A percentile compares a stretch with the other conserved stretches of the same genome.
Conservation (phyloP, 768 basidiomycete genomes). For the Lyophyllum shimeji region DNA sequence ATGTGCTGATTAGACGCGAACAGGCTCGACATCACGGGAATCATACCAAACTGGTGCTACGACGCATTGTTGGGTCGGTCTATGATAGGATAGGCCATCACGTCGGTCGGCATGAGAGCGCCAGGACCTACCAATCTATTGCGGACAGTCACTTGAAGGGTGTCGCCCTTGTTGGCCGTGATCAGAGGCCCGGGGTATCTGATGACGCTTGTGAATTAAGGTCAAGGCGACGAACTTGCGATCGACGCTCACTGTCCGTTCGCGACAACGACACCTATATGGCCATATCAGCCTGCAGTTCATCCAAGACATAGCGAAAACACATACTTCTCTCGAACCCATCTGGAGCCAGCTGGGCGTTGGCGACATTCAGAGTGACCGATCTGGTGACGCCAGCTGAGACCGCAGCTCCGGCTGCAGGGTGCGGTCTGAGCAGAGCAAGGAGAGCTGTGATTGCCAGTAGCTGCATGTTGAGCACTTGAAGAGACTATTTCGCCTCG, state of each 20-base stretch:
- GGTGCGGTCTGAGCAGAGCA: constrained; percentile 10
- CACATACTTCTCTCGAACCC: constrained; percentile 21
- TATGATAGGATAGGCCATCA: background rate
- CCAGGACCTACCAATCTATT: constrained; percentile 12
- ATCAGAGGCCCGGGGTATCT: constrained; percentile 16
- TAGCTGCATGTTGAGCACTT: constrained; percentile 15
- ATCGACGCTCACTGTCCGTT: constrained; percentile 10
- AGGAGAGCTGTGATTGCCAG: constrained; percentile 7
- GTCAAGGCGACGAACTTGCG: background rate
- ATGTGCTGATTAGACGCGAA: background rate
- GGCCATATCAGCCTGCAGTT: background rate
- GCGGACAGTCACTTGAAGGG: constrained; percentile 12
- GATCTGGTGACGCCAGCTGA: background rate
- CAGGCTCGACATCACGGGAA: background rate
- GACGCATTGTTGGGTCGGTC: constrained; percentile 23
- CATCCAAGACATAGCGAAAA: background rate
- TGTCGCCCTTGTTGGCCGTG: constrained; percentile 17
- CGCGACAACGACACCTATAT: constrained; percentile 6
- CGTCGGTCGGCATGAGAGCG: background rate
- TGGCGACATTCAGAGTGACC: constrained; percentile 20
- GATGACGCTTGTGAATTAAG: background rate
- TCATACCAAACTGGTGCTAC: constrained; percentile 19
- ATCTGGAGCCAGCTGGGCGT: constrained; percentile 19
- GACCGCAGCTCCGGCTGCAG: background rate
- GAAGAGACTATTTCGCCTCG: background rate